phyloP scores from a whole-genome alignment of 345 rosid species.

The Fremontodendron californicum region DNA sequence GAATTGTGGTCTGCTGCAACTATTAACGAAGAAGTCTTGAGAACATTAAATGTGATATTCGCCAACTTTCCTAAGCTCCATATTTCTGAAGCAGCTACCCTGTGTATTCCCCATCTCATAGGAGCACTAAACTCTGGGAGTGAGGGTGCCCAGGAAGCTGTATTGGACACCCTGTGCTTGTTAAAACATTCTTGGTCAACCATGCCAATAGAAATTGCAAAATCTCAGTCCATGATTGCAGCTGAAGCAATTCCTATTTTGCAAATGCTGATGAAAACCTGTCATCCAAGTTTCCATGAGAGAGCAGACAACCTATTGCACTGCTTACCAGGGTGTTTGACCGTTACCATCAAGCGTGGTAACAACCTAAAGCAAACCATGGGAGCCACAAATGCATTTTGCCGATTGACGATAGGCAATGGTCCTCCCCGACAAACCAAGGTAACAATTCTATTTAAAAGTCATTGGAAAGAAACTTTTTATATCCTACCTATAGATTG shows the following conservation, averaged over 20 bases:
- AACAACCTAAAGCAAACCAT: slow-evolving; percentile 76
- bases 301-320: slow-evolving; percentile 79
- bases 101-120: slow-evolving; percentile 81
- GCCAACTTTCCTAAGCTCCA: slow-evolving; percentile 76
- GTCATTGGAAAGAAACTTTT: neutral
- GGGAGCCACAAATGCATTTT: slow-evolving; percentile 81
- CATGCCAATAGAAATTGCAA: slow-evolving; percentile 70
- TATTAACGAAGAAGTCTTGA: slow-evolving; percentile 69
- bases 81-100: slow-evolving; percentile 77
- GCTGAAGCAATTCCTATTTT: slow-evolving; percentile 81
- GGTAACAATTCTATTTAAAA: slow-evolving; percentile 34
- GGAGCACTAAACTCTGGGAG: slow-evolving; percentile 70
- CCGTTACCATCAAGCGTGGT: slow-evolving; percentile 75
- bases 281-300: slow-evolving; percentile 82
- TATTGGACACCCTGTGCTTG: slow-evolving; percentile 69
- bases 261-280: slow-evolving; percentile 77
- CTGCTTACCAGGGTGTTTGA: slow-evolving; percentile 87
- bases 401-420: slow-evolving; percentile 75
- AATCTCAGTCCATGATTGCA: slow-evolving; percentile 78
- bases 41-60: slow-evolving; percentile 69
- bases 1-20: slow-evolving; percentile 75
- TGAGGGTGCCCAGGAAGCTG: slow-evolving; percentile 74
- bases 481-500: neutral
- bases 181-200: slow-evolving; percentile 78
- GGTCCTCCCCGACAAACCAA: slow-evolving; percentile 84